These are phyloP conservation scores for Starmera caribaea DNA, from an alignment of 805 yeast species.

Conservation along the genomic window DNA sequence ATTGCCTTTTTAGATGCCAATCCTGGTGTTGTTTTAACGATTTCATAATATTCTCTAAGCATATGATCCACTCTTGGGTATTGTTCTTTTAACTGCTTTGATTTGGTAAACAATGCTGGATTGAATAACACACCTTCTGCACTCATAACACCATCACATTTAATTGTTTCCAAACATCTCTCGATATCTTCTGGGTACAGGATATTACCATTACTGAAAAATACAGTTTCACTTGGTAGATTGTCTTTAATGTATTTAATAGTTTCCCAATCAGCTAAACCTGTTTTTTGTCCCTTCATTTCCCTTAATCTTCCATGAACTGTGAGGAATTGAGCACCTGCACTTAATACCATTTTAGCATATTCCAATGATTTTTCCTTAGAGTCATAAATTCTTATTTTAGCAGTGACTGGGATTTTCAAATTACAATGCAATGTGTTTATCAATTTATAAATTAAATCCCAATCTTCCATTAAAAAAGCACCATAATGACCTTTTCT, in stretches of 20 bases:
- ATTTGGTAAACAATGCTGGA: slow-evolving; percentile 76
- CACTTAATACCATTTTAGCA: slow-evolving; percentile 78
- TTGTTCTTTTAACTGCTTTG: slow-evolving; percentile 46
- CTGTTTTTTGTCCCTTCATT: slow-evolving; percentile 95
- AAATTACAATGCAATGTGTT: slow-evolving; percentile 64
- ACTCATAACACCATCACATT: slow-evolving; percentile 90
- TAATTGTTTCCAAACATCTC: slow-evolving; percentile 53
- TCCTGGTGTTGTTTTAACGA: slow-evolving; percentile 35
- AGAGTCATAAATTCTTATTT: slow-evolving; percentile 82
- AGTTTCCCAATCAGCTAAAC: slow-evolving; percentile 88
- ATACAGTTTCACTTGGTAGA: slow-evolving; percentile 69
- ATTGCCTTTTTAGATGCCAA: slow-evolving; percentile 73
- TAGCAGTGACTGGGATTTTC: slow-evolving; percentile 87
- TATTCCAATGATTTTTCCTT: slow-evolving; percentile 75
- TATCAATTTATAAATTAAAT: slow-evolving; percentile 61
- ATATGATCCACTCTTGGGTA: slow-evolving; percentile 82
- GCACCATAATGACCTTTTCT: slow-evolving; percentile 92
- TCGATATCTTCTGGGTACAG: slow-evolving; percentile 77
- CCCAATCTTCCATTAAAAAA: slow-evolving; percentile 97
- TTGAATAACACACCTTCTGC: slow-evolving; percentile 94
- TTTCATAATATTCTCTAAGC: slow-evolving; percentile 80
- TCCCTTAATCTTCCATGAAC: slow-evolving; percentile 95
- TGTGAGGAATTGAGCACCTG: slow-evolving; percentile 94
- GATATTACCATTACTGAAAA: slow-evolving; percentile 93
- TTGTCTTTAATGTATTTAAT: slow-evolving; percentile 69